A percentile compares a stretch with the other conserved stretches of the same genome.
Conservation (phyloP, 2,329 filamentous ascomycete genomes). For the Diaporthe amygdali region DNA sequence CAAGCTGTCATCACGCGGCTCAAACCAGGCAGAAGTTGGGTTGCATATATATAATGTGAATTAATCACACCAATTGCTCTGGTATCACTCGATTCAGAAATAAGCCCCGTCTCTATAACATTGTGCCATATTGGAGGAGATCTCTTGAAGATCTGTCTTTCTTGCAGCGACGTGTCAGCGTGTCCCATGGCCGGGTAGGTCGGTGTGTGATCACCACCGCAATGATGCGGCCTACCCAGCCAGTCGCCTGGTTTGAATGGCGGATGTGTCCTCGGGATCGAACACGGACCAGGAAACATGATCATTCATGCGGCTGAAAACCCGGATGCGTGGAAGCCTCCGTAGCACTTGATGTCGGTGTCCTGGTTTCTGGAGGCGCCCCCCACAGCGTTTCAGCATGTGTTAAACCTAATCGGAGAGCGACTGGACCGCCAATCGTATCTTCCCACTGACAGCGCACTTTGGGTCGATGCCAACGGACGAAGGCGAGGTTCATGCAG, state of each 20-base stretch:
- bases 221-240: background rate
- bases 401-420: background rate
- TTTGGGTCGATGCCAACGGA: background rate
- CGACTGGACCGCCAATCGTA: slow-evolving; percentile 7
- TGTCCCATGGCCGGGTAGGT: background rate
- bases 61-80: background rate
- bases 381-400: slow-evolving; percentile 14
- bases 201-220: slow-evolving; percentile 12
- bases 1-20: slow-evolving; percentile 11
- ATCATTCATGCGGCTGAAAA: slow-evolving; percentile 1
- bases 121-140: background rate
- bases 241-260: background rate
- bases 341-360: background rate
- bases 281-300: background rate
- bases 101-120: background rate
- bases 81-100: background rate
- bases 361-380: background rate
- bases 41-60: background rate
- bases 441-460: background rate
- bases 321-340: background rate
- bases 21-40: background rate
- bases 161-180: background rate
- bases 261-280: background rate
- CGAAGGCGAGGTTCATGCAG: slow-evolving; percentile 1
- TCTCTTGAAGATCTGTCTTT: background rate